Evolutionary conservation across 495 filamentous ascomycete species (phyloP).

Genomic region (Daldinia vernicosa): DNA sequence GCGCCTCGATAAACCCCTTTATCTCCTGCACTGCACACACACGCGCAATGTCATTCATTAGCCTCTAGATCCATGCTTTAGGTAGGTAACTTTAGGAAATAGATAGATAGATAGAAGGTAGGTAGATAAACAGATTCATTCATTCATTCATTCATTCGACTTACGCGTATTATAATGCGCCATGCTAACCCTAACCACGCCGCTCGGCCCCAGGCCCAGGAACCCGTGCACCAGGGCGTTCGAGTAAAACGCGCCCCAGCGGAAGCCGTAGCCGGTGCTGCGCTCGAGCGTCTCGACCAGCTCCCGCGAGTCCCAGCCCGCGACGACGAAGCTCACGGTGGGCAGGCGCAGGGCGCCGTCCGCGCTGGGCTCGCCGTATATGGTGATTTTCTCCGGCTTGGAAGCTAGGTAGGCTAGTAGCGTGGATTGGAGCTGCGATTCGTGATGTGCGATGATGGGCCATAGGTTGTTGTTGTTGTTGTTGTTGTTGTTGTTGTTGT

Average conservation of each 20-base stretch:
- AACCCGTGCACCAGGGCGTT: conserved; percentile 68
- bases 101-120: no score
- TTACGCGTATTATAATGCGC: conserved; percentile 80
- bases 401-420: conserved; percentile 65
- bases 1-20: conserved; percentile 56
- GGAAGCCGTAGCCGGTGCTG: conserved; percentile 63
- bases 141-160: conserved; percentile 29
- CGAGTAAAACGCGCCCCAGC: conserved; percentile 76
- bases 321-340: conserved; percentile 71
- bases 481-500: no score
- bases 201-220: conserved; percentile 64
- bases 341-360: conserved; percentile 62
- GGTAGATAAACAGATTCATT: no score
- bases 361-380: conserved; percentile 64
- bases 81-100: not conserved
- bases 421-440: conserved; percentile 64
- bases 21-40: conserved; percentile 64
- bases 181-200: conserved; percentile 74
- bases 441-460: conserved; percentile 52
- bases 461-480: conserved; percentile 60
- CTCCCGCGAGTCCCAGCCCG: conserved; percentile 62
- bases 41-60: conserved; percentile 14
- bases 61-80: not conserved
- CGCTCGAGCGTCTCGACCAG: conserved; percentile 71
- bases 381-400: conserved; percentile 57